These are phyloP conservation scores for Novymonas esmeraldas DNA, from an alignment of 208 protist species.

Conservation along the genomic window DNA sequence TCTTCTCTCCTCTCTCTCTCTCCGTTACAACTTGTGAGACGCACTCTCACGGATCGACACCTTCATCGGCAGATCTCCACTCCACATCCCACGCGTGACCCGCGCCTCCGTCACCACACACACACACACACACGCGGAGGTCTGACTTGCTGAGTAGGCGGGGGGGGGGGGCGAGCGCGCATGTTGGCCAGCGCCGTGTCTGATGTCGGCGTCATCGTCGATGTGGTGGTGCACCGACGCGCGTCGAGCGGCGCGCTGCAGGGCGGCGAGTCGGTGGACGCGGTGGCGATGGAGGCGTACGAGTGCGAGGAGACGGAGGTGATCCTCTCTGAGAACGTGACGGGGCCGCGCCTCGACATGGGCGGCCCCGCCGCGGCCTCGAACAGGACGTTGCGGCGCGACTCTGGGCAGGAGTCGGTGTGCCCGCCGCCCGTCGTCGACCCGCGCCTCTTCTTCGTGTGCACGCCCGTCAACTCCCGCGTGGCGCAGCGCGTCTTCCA, in stretches of 20 bases:
- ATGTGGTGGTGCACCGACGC: conserved; percentile 12
- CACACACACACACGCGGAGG: neutral
- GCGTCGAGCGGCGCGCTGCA: conserved; percentile 3
- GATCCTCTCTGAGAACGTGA: conserved; percentile 4
- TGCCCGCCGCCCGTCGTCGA: neutral
- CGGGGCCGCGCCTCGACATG: neutral
- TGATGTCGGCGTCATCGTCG: conserved; percentile 14
- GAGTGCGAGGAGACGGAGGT: conserved; percentile 4
- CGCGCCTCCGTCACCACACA: too few species aligned
- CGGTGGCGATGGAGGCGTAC: conserved; percentile 11
- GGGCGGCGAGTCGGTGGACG: conserved; percentile 4
- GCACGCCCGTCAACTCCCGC: conserved; percentile 31
- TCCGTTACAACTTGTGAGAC: neutral
- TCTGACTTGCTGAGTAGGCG: neutral
- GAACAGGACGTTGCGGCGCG: neutral
- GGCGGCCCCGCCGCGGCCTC: neutral
- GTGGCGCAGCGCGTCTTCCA: conserved; percentile 55
- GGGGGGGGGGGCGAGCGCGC: neutral
- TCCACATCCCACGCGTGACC: too few species aligned
- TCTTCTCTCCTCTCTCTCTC: neutral
- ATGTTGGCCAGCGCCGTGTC: conserved; percentile 23
- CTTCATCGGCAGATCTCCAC: too few species aligned
- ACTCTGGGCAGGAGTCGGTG: neutral
- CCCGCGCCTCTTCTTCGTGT: conserved; percentile 39
- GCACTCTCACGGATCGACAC: neutral